A percentile compares a stretch with the other conserved stretches of the same genome.
Conservation (phyloP, 2,329 filamentous ascomycete species). For the Ascochyta pisi region DNA sequence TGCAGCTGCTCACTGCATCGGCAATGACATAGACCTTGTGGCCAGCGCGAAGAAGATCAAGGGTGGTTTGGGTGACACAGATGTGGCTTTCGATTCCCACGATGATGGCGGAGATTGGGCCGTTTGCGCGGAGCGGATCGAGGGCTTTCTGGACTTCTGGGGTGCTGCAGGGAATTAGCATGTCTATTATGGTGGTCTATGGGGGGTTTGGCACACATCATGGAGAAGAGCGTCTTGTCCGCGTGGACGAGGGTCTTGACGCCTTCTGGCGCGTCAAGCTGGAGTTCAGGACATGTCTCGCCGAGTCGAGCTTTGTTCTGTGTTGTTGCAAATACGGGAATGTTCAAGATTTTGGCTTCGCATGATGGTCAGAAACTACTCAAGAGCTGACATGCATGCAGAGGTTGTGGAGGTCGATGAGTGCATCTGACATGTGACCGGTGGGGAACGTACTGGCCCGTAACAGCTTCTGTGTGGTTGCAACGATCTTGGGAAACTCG, state of each 20-base stretch:
- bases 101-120: constrained; percentile 65
- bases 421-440: not conserved
- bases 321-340: constrained; percentile 86
- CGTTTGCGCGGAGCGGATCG: constrained; percentile 41
- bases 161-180: constrained; percentile 50
- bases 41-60: constrained; percentile 77
- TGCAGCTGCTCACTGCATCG: constrained; percentile 89
- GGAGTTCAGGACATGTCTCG: constrained; percentile 76
- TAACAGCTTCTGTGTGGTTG: constrained; percentile 61
- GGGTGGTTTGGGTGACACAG: constrained; percentile 85
- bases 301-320: constrained; percentile 83
- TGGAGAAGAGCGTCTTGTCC: constrained; percentile 92
- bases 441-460: constrained; percentile 50
- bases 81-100: constrained; percentile 95
- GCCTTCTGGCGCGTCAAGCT: constrained; percentile 59
- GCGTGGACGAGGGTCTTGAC: constrained; percentile 62
- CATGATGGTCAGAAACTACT: constrained; percentile 14
- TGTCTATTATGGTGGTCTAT: not conserved
- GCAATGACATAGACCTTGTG: constrained; percentile 87
- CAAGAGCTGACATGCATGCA: not conserved
- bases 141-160: constrained; percentile 66
- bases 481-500: constrained; percentile 78
- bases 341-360: constrained; percentile 64
- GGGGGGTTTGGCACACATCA: constrained; percentile 61
- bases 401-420: not conserved